Conservation (phyloP, 441 rosid species). For the Populus trichocarpa region DNA sequence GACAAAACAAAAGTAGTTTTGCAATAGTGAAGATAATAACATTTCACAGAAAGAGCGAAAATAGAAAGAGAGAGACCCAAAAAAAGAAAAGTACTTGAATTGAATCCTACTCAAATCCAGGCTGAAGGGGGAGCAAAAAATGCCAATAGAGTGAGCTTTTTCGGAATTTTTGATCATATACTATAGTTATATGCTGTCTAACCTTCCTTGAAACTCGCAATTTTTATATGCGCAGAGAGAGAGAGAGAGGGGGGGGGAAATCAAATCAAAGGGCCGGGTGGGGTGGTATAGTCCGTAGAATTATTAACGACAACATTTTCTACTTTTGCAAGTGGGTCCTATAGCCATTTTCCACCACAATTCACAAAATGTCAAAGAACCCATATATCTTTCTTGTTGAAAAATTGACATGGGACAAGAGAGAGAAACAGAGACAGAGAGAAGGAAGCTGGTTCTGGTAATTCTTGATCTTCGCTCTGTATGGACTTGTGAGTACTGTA, state of each 20-base stretch:
- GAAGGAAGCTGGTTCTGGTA: background rate
- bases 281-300: slow-evolving; percentile 21
- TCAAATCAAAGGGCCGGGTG: background rate
- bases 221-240: too few species aligned
- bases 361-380: slow-evolving; percentile 32
- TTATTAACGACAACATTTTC: background rate
- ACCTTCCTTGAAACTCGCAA: slow-evolving; percentile 12
- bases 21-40: background rate
- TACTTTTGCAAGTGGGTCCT: slow-evolving; percentile 31
- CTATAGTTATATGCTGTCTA: background rate
- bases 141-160: slow-evolving; percentile 6
- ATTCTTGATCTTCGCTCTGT: background rate
- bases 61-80: background rate
- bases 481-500: background rate
- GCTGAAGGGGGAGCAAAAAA: slow-evolving; percentile 12
- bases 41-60: background rate
- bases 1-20: background rate
- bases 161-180: slow-evolving; percentile 8
- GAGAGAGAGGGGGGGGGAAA: background rate
- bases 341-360: slow-evolving; percentile 28
- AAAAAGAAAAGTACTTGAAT: slow-evolving; percentile 9
- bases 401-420: slow-evolving; percentile 4
- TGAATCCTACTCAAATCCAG: slow-evolving; percentile 41
- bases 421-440: too few species aligned
- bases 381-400: slow-evolving; percentile 18